Evolutionary conservation across 2,329 filamentous ascomycete genomes (phyloP), one percentile per base, ranked within the genome.

Genomic region (Trichoderma polysporum): DNA sequence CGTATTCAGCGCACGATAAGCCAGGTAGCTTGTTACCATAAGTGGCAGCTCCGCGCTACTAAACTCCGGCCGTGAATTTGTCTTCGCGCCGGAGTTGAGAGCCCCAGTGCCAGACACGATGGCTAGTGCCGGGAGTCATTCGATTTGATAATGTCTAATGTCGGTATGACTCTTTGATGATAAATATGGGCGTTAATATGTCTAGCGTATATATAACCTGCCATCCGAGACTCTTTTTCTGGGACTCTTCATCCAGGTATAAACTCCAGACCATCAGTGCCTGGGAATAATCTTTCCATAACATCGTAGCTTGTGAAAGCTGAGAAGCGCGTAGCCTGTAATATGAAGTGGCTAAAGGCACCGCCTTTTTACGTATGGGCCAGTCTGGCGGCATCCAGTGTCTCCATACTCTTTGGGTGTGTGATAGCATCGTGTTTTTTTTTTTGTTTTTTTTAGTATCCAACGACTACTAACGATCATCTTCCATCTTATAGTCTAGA

Each of bases 381-480:
- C 27, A 72, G 75, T 47, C 66, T 76, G 8, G 67, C 71, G 22
- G 72, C 75, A 37, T 77, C 75, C 45, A 74, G 73, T 47, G 73
- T 77, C 27, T 73, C 75, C 4, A 74, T 77, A 68, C 70, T 77
- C 13, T 77, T 77, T 54, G 75, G 75, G 75, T 77, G 64, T 2
- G 70, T 64, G 49, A 35, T 0, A 2, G 6, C 19, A 2, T 13
- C 3, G 2, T 2, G 12, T 0, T 2, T 29, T 10, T 19, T 0
- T 5, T n/a, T 17, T 8, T 13, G 22, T 33, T 1, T 15, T 31
- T 9, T 25, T n/a, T 15, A 5, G 2, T 50, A n/a, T 27, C 13
- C 4, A 2, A 37, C 12, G 6, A 45, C 22, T 5, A 31, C 49
- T 63, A 17, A 54, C 27, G 1, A n/a, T 31, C 2, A n/a, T 31